Base-by-base conservation (phyloP, 176 grass and related monocot genomes). In the Miscanthus lutarioriparius region DNA sequence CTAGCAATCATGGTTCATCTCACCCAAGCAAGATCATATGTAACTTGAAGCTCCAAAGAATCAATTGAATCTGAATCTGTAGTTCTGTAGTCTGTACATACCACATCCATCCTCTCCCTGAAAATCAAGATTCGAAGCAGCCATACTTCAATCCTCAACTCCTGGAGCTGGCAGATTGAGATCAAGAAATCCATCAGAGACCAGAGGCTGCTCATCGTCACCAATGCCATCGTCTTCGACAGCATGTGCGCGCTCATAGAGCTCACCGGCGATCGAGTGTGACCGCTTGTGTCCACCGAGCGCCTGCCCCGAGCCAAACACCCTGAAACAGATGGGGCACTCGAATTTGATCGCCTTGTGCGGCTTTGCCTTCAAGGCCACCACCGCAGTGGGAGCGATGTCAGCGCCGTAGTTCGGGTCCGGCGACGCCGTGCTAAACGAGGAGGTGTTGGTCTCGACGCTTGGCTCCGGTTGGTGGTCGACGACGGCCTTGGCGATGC, bases 151-250 rank as follows among this genome's bases (percentile, higher is more conserved):
- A 20, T 86, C 87, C 13, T 89, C 89, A 16, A 79, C 77, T 40
- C 65, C 67, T 27, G 92, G 89, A 74, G 89, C 89, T 54, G 92
- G 89, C 40, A 91, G 77, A 39, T 94, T 94, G 86, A 94, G 92
- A 89, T 91, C 86, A 86, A 91, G 75, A 56, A 84, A 89, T 40
- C 82, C 9, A 30, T 64, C 47, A 20, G 67, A 25, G 14, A 35
- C 11, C 45, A 67, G 43, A 0, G 74, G 35, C 8, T 40, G 80
- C 27, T 88, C 82, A 25, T 17, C 16, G 10, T 65, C 40, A 35
- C 17, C 35, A 33, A 45, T 43, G 78, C 25, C 37, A 6, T 37
- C 26, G 28, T 64, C 61, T 11, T 8, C n/a, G 0, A 74, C 59
- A 22, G 3, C 19, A 4, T 44, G 26, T 0, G 66, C 22, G 20